Evolutionary conservation across 164 flowering plant genomes (phyloP), one percentile per base, ranked within the genome.

Genomic region (Taxillus chinensis): DNA sequence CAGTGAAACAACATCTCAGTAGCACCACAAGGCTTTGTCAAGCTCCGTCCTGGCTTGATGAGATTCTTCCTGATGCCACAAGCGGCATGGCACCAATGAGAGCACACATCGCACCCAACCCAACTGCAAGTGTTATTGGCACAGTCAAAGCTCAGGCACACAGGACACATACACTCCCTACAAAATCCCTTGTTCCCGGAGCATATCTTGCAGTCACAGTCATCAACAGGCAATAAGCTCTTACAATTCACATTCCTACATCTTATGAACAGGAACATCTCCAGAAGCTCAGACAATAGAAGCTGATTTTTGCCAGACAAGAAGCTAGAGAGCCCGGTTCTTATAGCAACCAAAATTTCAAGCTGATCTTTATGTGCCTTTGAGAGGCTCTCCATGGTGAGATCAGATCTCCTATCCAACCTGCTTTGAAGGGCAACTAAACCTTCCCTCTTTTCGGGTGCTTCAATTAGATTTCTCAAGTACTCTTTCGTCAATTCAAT

Each of bases 21-120:
- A 6, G 84, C 71, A 41, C 92, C 98, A 0, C 77, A 41, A 7
- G 78, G 78, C 13, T 89, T 96, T 66, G 80, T 82, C 70, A 79
- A 73, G 73, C 84, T 81, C 5, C 81, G 85, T 39, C 91, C 91
- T 0, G 93, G 87, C 73, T 60, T 83, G 40, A 92, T 88, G 54
- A 86, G 86, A 61, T 84, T 78, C 75, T 60, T 80, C 68, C 83
- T 74, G 41, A 88, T 75, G 45, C 90, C 96, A 74, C 98, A 92
- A 8, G 77, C 75, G 43, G 98, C 93, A 79, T 92, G 98, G 65
- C 96, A 93, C 98, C 98, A 90, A 66, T 90, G 98, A 4, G 87
- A 80, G 62, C 98, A 93, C 8, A 76, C 86, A 74, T 93, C 97
- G 64, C 97, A 93, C 2, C 98, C 98, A 62, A 93, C 97, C 98